Conservation (phyloP, 352 stramenopile species). For the Aphanomyces astaci region DNA sequence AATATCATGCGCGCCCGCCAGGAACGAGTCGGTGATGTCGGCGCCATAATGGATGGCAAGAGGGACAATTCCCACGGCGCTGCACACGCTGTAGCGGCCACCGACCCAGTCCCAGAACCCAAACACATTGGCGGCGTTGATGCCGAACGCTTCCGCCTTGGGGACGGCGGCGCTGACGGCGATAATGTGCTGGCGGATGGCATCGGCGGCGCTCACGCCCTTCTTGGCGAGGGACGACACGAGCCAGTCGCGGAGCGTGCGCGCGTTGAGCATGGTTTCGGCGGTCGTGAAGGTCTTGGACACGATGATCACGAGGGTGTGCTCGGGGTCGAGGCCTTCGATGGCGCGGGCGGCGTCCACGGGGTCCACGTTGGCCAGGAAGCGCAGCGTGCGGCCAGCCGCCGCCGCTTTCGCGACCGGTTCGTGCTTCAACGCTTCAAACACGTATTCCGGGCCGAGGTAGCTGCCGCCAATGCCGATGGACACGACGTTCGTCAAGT, state of each 20-base stretch:
- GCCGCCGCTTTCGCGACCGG: conserved; percentile 70
- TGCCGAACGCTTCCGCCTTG: conserved; percentile 89
- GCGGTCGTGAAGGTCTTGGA: conserved; percentile 99
- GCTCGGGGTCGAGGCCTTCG: conserved; percentile 88
- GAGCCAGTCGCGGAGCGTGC: conserved; percentile 94
- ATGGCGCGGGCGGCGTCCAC: conserved; percentile 91
- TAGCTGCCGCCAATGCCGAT: conserved; percentile 96
- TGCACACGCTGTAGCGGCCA: conserved; percentile 96
- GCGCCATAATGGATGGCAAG: conserved; percentile 95
- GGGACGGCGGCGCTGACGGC: conserved; percentile 77
- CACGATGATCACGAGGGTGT: conserved; percentile 95
- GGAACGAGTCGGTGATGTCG: conserved; percentile 87
- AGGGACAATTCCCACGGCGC: conserved; percentile 93
- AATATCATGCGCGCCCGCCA: conserved; percentile 94
- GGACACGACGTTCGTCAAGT: conserved; percentile 92
- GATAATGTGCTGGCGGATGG: conserved; percentile 92
- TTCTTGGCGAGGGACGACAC: conserved; percentile 87
- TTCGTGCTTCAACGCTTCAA: conserved; percentile 89
- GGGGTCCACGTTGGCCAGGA: conserved; percentile 98
- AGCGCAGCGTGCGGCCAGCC: conserved; percentile 85
- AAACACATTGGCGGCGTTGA: conserved; percentile 94
- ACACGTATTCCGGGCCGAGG: conserved; percentile 96
- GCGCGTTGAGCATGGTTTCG: conserved; percentile 98
- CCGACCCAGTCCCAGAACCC: conserved; percentile 99
- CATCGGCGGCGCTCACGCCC: conserved; percentile 65